phyloP scores from a whole-genome alignment of 768 basidiomycete species.

The Mrakia blollopis region DNA sequence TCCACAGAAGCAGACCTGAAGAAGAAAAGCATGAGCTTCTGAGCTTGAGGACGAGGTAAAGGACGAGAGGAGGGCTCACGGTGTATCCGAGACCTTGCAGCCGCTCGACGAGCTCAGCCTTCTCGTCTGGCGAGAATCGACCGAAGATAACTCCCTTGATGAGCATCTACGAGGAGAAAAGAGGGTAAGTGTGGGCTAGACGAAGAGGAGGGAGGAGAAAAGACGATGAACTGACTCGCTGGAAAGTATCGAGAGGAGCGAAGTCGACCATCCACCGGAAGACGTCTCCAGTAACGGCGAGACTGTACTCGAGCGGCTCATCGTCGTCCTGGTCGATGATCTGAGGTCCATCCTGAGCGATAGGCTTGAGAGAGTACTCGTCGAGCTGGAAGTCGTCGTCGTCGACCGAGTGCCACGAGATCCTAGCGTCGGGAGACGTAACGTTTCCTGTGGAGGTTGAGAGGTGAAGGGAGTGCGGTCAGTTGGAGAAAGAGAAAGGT shows the following conservation, averaged over 20 bases:
- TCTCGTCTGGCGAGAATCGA: conserved; percentile 98
- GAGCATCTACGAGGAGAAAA: conserved; percentile 64
- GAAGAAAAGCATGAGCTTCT: not conserved
- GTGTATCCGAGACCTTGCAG: conserved; percentile 90
- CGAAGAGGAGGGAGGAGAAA: not conserved
- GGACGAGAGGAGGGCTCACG: conserved; percentile 39
- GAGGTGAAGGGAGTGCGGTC: conserved; percentile 41
- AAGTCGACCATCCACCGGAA: conserved; percentile 98
- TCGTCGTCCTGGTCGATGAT: conserved; percentile 59
- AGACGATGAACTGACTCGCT: conserved; percentile 56
- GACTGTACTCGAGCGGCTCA: conserved; percentile 67
- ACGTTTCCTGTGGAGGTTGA: conserved; percentile 33
- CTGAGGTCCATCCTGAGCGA: conserved; percentile 55
- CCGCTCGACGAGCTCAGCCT: conserved; percentile 94
- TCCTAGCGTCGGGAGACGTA: conserved; percentile 51
- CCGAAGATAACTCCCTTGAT: conserved; percentile 95
- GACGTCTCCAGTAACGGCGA: conserved; percentile 89
- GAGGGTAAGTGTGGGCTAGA: too few species aligned
- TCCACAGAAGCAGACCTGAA: conserved; percentile 55
- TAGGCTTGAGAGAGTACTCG: conserved; percentile 76
- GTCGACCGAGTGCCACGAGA: conserved; percentile 91
- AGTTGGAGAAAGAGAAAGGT: not conserved
- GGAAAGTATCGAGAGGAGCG: conserved; percentile 86
- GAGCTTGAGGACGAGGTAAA: not conserved
- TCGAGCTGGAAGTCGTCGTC: conserved; percentile 80